A percentile compares a stretch with the other conserved stretches of the same genome.
Conservation (phyloP, 148 eudicot species). For the Camellia lanceoleosa region DNA sequence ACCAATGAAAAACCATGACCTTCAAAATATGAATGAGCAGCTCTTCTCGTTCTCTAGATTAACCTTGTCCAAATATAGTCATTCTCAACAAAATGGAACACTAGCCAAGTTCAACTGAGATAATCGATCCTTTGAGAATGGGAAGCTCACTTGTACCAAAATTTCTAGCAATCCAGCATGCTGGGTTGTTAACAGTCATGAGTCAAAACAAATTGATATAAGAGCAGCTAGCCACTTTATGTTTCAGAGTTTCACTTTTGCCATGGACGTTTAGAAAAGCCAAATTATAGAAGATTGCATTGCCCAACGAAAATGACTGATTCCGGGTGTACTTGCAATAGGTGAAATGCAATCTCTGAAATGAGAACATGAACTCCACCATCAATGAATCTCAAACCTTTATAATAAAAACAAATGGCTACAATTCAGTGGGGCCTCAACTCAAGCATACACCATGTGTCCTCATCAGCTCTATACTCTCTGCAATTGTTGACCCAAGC, state of each 20-base stretch:
- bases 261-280: neutral
- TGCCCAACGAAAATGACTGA: neutral
- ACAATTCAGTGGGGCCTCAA: conserved; percentile 14
- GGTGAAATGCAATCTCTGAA: neutral
- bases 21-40: conserved; percentile 4
- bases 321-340: neutral
- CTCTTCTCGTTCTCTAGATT: conserved; percentile 1
- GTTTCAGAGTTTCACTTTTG: neutral
- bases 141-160: neutral
- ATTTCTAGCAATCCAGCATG: neutral
- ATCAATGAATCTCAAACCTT: neutral
- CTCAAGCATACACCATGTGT: conserved; percentile 33
- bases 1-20: neutral
- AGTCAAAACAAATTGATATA: neutral
- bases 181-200: neutral
- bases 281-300: neutral
- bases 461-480: conserved; percentile 48
- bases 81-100: neutral
- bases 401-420: neutral
- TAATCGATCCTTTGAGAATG: neutral
- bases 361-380: neutral
- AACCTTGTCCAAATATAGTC: neutral
- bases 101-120: neutral
- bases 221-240: neutral
- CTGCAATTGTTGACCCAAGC: conserved; percentile 45